phyloP scores from a whole-genome alignment of 768 basidiomycete genomes.

The Gloeophyllum trabeum region DNA sequence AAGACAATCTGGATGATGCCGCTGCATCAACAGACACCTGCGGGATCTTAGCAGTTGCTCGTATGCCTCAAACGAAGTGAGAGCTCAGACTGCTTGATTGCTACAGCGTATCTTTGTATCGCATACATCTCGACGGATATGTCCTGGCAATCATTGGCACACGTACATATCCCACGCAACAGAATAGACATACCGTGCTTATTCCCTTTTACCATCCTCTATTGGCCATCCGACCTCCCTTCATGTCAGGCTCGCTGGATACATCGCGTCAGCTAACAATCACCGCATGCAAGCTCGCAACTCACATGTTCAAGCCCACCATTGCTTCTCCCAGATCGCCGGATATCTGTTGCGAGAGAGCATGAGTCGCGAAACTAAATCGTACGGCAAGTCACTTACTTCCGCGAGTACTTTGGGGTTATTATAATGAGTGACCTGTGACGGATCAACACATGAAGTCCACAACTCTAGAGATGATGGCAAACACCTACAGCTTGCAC shows the following conservation, averaged over 20 bases:
- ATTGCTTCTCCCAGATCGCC: constrained; percentile 84
- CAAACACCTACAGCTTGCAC: constrained; percentile 77
- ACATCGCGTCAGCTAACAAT: neutral
- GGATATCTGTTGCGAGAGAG: constrained; percentile 37
- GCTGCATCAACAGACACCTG: too few relatives aligned
- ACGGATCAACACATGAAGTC: too few relatives aligned
- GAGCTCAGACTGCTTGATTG: too few relatives aligned
- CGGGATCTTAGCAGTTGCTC: too few relatives aligned
- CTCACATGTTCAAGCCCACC: constrained; percentile 86
- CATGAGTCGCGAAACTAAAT: constrained; percentile 6
- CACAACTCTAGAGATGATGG: too few relatives aligned
- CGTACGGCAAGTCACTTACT: constrained; percentile 23
- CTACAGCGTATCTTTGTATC: too few relatives aligned
- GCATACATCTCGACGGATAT: too few relatives aligned
- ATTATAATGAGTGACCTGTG: constrained; percentile 91
- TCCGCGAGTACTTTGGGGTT: constrained; percentile 89
- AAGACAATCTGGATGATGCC: too few relatives aligned
- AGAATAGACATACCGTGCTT: too few relatives aligned
- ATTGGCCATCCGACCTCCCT: constrained; percentile 58
- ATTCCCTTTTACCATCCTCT: constrained; percentile 62
- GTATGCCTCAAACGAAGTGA: too few relatives aligned
- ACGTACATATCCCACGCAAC: too few relatives aligned
- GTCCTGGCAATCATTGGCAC: too few relatives aligned
- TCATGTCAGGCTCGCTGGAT: constrained; percentile 47
- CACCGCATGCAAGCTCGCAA: constrained; percentile 4